These are phyloP conservation scores for Colletotrichum caudatum DNA, from an alignment of 2,329 filamentous ascomycete species.

Conservation along the genomic window DNA sequence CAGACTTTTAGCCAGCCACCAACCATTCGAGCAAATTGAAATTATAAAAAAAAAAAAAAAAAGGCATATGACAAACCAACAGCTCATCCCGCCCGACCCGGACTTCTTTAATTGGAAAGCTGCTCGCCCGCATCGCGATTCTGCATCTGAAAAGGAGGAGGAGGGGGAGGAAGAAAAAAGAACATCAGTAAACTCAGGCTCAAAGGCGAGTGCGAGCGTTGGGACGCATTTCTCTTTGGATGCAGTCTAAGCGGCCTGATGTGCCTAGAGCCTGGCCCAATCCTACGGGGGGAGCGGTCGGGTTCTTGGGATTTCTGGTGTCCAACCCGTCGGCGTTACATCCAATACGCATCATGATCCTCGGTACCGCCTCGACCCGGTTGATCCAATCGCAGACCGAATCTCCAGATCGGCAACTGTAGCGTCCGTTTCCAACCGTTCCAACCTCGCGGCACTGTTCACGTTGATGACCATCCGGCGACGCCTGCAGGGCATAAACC, in stretches of 20 bases:
- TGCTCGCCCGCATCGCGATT: conserved; percentile 10
- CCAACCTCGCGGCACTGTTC: not conserved
- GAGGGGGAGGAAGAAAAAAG: not conserved
- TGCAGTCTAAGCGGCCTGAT: not conserved
- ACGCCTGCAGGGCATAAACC: not conserved
- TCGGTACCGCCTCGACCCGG: not conserved
- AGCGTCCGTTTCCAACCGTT: not conserved
- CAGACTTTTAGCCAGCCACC: not conserved
- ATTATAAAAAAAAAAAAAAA: not conserved
- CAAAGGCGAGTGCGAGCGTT: too few relatives aligned
- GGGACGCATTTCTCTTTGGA: not conserved
- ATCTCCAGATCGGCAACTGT: not conserved
- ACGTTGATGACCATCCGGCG: not conserved
- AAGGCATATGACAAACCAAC: not conserved
- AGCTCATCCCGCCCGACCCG: not conserved
- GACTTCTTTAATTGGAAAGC: not conserved
- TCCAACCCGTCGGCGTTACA: not conserved
- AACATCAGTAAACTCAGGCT: not conserved
- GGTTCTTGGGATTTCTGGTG: not conserved
- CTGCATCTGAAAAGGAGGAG: not conserved
- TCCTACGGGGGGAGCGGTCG: too few relatives aligned
- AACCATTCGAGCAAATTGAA: not conserved
- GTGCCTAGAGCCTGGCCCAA: not conserved
- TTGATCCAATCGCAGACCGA: not conserved
- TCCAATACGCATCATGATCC: not conserved